Conservation (phyloP, 2,329 filamentous ascomycete species). For the Aspergillus hiratsukae region DNA sequence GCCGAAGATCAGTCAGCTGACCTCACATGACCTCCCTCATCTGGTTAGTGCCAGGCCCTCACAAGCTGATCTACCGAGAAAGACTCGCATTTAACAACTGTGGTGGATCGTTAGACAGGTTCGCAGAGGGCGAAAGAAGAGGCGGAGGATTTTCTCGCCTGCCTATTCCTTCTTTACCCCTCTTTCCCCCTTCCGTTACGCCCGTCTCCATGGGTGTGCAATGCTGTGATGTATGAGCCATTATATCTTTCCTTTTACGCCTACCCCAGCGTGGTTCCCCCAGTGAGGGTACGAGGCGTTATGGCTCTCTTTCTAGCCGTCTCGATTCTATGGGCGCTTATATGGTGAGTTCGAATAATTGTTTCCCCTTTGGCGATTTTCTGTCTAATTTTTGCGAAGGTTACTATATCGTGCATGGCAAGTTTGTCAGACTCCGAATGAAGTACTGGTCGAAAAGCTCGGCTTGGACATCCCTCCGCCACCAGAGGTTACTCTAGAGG, state of each 20-base stretch:
- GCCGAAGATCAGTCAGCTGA: not conserved
- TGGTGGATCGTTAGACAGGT: not conserved
- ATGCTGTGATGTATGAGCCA: constrained; percentile 45
- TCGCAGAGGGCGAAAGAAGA: not conserved
- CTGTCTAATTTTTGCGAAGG: constrained; percentile 46
- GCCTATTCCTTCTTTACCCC: not conserved
- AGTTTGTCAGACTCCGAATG: constrained; percentile 84
- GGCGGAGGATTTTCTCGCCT: not conserved
- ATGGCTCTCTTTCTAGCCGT: constrained; percentile 47
- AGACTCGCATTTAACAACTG: not conserved
- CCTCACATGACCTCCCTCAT: not conserved
- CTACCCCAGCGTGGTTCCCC: constrained; percentile 44
- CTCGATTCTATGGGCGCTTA: constrained; percentile 47
- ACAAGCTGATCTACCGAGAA: not conserved
- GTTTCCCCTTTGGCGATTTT: not conserved
- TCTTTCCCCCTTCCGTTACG: constrained; percentile 6
- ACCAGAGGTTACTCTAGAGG: constrained; percentile 84
- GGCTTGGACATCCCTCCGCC: constrained; percentile 90
- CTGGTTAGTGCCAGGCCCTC: not conserved
- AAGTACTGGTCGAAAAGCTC: constrained; percentile 83
- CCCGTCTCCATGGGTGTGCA: constrained; percentile 30
- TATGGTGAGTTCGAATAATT: constrained; percentile 37
- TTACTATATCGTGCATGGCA: constrained; percentile 80
- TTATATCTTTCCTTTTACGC: constrained; percentile 43
- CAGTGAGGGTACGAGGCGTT: constrained; percentile 45